Evolutionary conservation across 306 rosid genomes (phyloP).

Genomic region (Citrullus mucosospermus): DNA sequence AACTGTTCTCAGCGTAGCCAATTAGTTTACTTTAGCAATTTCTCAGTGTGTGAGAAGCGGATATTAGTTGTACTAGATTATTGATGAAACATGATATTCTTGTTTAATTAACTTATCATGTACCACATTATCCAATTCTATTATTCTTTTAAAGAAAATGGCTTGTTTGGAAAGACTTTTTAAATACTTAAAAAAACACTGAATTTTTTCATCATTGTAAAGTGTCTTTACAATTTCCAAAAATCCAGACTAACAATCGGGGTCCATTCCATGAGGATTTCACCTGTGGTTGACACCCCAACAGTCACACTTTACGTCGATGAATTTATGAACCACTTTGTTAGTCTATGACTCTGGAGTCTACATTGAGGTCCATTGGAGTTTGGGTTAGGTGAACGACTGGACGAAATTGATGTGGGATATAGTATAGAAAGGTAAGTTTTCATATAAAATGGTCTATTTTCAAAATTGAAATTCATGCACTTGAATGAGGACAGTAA

Average conservation of each 20-base stretch:
- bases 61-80: neutral
- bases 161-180: too few relatives aligned
- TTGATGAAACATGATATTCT: neutral
- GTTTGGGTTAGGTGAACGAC: constrained; percentile 8
- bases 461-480: too few relatives aligned
- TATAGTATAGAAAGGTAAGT: too few relatives aligned
- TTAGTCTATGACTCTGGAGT: neutral
- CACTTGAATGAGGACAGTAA: too few relatives aligned
- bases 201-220: neutral
- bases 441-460: too few relatives aligned
- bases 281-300: neutral
- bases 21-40: neutral
- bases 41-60: neutral
- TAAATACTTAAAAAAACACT: too few relatives aligned
- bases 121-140: neutral
- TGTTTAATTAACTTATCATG: neutral
- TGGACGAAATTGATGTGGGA: constrained; percentile 7
- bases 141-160: neutral
- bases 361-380: constrained; percentile 14
- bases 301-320: neutral
- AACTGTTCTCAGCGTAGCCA: neutral
- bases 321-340: neutral
- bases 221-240: neutral
- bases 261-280: neutral
- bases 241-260: neutral